Evolutionary conservation across 768 basidiomycete genomes (phyloP).

Genomic region (Paxillus rubicundulus): DNA sequence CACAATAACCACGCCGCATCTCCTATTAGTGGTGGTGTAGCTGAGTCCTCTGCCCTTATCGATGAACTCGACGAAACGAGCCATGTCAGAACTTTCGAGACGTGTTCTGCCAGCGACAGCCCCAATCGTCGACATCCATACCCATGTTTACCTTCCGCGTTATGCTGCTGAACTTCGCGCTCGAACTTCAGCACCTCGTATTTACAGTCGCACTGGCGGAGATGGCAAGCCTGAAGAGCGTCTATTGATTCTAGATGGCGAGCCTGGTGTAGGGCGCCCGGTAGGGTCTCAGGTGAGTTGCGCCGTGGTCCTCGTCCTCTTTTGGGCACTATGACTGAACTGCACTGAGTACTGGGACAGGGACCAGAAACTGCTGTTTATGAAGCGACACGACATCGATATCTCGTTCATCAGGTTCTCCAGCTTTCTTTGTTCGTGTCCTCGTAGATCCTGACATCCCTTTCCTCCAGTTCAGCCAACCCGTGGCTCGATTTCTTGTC

Average conservation of each 20-base stretch:
- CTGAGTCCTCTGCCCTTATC: conserved; percentile 17
- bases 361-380: conserved; percentile 76
- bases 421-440: conserved; percentile 6
- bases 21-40: not conserved
- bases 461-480: conserved; percentile 65
- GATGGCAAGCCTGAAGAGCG: conserved; percentile 60
- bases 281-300: conserved; percentile 67
- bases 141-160: conserved; percentile 80
- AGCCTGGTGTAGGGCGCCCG: conserved; percentile 76
- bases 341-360: conserved; percentile 69
- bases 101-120: conserved; percentile 17
- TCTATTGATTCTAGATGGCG: conserved; percentile 74
- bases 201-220: conserved; percentile 45
- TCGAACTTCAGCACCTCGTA: conserved; percentile 63
- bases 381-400: conserved; percentile 80
- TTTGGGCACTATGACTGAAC: conserved; percentile 7
- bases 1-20: conserved; percentile 8
- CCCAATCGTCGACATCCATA: conserved; percentile 78
- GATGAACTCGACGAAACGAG: conserved; percentile 25
- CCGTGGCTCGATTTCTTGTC: conserved; percentile 90
- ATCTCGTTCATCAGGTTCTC: conserved; percentile 72
- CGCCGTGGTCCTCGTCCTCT: not conserved
- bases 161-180: conserved; percentile 70
- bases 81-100: conserved; percentile 26
- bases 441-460: conserved; percentile 14